These are phyloP conservation scores for Abortiporus biennis DNA, from an alignment of 1,284 basidiomycete genomes.

Conservation along the genomic window DNA sequence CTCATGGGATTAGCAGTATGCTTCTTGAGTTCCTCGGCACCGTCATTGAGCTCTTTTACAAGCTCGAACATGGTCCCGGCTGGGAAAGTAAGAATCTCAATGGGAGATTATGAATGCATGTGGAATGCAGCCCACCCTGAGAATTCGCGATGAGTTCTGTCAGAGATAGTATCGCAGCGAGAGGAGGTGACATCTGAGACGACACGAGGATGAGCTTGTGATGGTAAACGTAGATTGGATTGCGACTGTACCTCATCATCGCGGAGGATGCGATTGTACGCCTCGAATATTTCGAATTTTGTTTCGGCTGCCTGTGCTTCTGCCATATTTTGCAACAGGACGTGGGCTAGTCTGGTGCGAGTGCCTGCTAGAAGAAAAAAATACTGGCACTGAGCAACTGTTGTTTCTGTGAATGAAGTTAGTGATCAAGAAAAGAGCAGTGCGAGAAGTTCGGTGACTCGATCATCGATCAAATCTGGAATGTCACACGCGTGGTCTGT, in stretches of 20 bases:
- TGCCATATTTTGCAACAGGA: not conserved
- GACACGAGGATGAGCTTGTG: slow-evolving; percentile 3
- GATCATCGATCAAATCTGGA: not conserved
- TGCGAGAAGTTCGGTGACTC: too few species aligned
- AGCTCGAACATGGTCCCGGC: slow-evolving; percentile 91
- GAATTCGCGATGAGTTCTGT: slow-evolving; percentile 74
- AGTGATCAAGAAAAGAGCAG: too few species aligned
- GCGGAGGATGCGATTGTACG: slow-evolving; percentile 49
- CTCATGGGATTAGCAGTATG: slow-evolving; percentile 77
- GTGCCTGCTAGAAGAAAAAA: not conserved
- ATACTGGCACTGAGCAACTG: too few species aligned
- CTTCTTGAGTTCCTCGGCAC: slow-evolving; percentile 60
- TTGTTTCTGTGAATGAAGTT: too few species aligned
- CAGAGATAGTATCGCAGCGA: slow-evolving; percentile 82
- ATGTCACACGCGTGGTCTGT: too few species aligned
- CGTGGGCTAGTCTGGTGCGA: not conserved
- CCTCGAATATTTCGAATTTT: slow-evolving; percentile 48
- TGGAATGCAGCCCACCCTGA: slow-evolving; percentile 41
- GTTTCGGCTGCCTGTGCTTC: not conserved
- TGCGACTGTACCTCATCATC: slow-evolving; percentile 48
- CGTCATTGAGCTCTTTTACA: slow-evolving; percentile 74
- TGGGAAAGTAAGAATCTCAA: slow-evolving; percentile 17
- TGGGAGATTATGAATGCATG: slow-evolving; percentile 6
- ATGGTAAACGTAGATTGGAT: too few species aligned
- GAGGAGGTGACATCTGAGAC: slow-evolving; percentile 73